These are phyloP conservation scores for Cladosporium phlei DNA, from an alignment of 2,329 filamentous ascomycete genomes.

Conservation along the genomic window DNA sequence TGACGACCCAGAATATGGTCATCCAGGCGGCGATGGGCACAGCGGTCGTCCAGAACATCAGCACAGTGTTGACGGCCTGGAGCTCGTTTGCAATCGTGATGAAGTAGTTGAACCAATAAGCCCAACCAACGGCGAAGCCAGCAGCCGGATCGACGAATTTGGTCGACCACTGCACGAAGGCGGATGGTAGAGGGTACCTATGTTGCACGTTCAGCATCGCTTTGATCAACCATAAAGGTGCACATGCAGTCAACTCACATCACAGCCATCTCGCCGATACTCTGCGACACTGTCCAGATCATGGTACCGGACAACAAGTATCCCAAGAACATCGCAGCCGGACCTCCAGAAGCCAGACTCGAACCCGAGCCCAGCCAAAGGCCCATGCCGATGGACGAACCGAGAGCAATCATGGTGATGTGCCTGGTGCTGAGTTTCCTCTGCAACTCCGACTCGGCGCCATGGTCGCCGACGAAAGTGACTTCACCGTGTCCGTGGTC, in stretches of 20 bases:
- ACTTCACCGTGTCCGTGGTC: constrained; percentile 43
- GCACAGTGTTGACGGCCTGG: constrained; percentile 22
- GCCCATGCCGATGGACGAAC: constrained; percentile 70
- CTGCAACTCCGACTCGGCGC: constrained; percentile 51
- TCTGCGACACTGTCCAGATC: constrained; percentile 89
- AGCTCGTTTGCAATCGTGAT: constrained; percentile 17
- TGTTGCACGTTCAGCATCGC: not conserved
- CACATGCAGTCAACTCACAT: constrained; percentile 51
- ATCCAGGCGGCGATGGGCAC: constrained; percentile 23
- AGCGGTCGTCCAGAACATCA: constrained; percentile 25
- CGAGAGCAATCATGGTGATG: constrained; percentile 95
- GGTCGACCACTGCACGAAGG: constrained; percentile 52
- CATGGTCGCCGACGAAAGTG: constrained; percentile 55
- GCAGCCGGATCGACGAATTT: constrained; percentile 89
- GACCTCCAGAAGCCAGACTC: constrained; percentile 63
- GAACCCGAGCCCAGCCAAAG: constrained; percentile 41
- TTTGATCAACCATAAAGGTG: not conserved
- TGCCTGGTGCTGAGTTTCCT: constrained; percentile 71
- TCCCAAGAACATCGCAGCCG: constrained; percentile 72
- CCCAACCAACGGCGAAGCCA: constrained; percentile 48
- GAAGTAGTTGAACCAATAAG: constrained; percentile 4
- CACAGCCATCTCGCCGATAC: constrained; percentile 85
- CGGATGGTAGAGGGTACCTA: constrained; percentile 2
- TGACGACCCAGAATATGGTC: constrained; percentile 21
- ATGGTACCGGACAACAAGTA: constrained; percentile 62